Evolutionary conservation across 2,329 filamentous ascomycete genomes (phyloP), one percentile per base, ranked within the genome.

Genomic region (Colletotrichum aenigma): DNA sequence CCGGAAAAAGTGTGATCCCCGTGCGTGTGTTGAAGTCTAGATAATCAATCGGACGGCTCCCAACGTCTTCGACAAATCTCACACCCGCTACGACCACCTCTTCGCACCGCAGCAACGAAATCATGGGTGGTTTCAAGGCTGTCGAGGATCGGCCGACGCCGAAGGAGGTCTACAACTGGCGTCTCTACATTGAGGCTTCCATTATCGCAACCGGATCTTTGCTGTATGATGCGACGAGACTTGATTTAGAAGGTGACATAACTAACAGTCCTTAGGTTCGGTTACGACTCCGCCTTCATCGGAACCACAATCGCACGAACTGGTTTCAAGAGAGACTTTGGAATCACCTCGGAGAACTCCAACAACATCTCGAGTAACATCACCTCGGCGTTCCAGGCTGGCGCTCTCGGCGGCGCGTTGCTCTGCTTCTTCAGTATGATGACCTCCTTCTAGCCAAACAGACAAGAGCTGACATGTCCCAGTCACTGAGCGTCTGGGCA

Each of bases 121-220:
- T 4, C n/a, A 85, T 85, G 84, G 83, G 81, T 71, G 83, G 84
- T 34, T 81, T 88, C 77, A 85, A 86, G 66, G 88, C 88, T 48
- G 86, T 88, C 48, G 89, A 91, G 79, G 89, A 91, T 80, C 85
- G 89, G 78, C 89, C 89, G 26, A 91, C 89, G 77, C 89, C 89
- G n/a, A 85, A 86, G 75, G 88, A 90, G 81, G 89, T 91, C 77
- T 90, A 90, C 81, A 90, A 90, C 78, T 88, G 86, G 86, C 84
- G 86, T 3, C 81, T 90, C 26, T 90, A 90, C 77, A 83, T 81
- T 7, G 85, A 88, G 66, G 85, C 87, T 0, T 79, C 86, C 24
- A 83, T 89, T 48, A 89, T 90, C 61, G 85, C 88, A 7, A 87
- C 86, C 21, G 88, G 88, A 18, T 86, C 86, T 2, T 70, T 87